Evolutionary conservation across 129 eudicot genomes (phyloP).

Genomic region (Pittosporum tobira): DNA sequence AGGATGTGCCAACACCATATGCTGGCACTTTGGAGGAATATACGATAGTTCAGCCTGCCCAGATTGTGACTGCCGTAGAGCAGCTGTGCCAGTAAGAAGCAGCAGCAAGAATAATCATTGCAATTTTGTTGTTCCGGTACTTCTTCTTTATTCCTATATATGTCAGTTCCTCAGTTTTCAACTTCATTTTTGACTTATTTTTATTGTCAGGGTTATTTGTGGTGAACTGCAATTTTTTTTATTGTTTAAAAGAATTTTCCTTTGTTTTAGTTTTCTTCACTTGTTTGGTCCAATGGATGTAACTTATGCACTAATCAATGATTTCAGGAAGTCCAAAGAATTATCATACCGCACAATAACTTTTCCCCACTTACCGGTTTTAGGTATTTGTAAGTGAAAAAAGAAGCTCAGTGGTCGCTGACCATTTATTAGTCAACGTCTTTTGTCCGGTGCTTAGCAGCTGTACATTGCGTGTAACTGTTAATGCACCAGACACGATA

Average conservation of each 20-base stretch:
- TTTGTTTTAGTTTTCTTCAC: too few relatives aligned
- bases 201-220: too few relatives aligned
- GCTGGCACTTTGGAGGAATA: conserved; percentile 67
- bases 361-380: too few relatives aligned
- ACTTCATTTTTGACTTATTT: not conserved
- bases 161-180: not conserved
- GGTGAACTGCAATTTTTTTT: not conserved
- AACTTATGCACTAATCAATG: not conserved
- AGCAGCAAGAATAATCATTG: too few relatives aligned
- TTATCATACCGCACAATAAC: not conserved
- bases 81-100: conserved; percentile 53
- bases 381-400: too few relatives aligned
- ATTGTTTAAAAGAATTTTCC: not conserved
- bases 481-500: too few relatives aligned
- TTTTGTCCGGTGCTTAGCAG: too few relatives aligned
- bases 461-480: too few relatives aligned
- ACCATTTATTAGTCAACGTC: too few relatives aligned
- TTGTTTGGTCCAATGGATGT: not conserved
- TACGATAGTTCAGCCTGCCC: conserved; percentile 85
- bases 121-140: conserved; percentile 12
- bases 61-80: conserved; percentile 84
- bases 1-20: conserved; percentile 90
- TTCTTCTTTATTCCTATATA: conserved; percentile 18
- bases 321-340: not conserved
- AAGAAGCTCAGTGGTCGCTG: too few relatives aligned